Evolutionary conservation across 2,329 filamentous ascomycete genomes (phyloP), one percentile per base, ranked within the genome.

Genomic region (Calonectria pteridis): DNA sequence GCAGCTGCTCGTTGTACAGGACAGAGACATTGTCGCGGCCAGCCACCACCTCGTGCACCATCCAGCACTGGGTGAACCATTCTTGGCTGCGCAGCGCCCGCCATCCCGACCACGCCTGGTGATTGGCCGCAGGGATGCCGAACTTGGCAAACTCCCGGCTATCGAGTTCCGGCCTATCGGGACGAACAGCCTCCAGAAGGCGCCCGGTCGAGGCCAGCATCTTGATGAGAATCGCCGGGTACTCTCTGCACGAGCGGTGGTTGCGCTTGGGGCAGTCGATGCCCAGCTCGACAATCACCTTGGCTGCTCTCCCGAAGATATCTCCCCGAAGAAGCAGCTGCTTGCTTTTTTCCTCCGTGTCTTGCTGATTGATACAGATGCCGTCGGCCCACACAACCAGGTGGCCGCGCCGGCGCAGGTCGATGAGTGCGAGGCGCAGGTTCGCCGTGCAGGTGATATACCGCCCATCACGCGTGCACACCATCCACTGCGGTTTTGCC

Each of bases 61-160:
- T 72, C 70, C 70, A 72, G 9, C 65, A 68, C 23, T 66, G 53
- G 11, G 65, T 68, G 46, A 72, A 69, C 64, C 65, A 72, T 18
- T 66, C 64, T 9, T 64, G 43, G 70, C 68, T 33, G 43, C 64
- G 64, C 65, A 68, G 64, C 23, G 70, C 43, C 28, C 65, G 51
- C 70, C 70, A 72, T n/a, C 64, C 69, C 18, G 50, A 26, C 69
- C 69, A 72, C 16, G 69, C 69, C 37, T 62, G 37, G 62, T 72
- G 69, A 43, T 40, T 63, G 37, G 55, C 55, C 3, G 37, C 37
- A 20, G 69, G 69, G 28, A 72, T 53, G 20, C 69, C 69, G 28
- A 67, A 67, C 63, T 67, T 67, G 16, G 51, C 31, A 23, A 55
- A 65, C 43, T 72, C 70, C 5, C 43, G 40, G 33, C 28, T 35